These are phyloP conservation scores for Lepiota subincarnata DNA, from an alignment of 768 basidiomycete species.

Conservation along the genomic window DNA sequence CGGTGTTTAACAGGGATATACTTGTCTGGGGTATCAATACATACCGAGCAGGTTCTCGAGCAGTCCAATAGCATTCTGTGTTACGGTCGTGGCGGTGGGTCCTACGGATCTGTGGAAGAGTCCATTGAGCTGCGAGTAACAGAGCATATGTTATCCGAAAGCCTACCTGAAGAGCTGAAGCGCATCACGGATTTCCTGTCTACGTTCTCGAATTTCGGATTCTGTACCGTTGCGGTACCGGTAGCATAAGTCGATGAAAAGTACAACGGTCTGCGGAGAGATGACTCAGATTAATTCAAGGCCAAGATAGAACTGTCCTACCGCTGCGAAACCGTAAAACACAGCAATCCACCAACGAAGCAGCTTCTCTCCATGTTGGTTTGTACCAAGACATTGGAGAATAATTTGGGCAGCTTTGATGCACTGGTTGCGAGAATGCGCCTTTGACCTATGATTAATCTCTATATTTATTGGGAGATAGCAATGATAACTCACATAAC, in stretches of 20 bases:
- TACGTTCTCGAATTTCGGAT: slow-evolving; percentile 15
- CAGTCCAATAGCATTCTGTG: slow-evolving; percentile 20
- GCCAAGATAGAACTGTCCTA: slow-evolving; percentile 3
- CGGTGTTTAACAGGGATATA: not conserved
- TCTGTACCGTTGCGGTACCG: slow-evolving; percentile 13
- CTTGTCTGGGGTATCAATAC: slow-evolving; percentile 14
- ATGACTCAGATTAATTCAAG: not conserved
- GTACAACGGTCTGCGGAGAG: slow-evolving; percentile 18
- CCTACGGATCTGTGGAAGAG: not conserved
- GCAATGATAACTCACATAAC: slow-evolving; percentile 16
- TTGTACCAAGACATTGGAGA: slow-evolving; percentile 18
- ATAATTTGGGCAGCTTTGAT: slow-evolving; percentile 21
- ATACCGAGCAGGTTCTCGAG: slow-evolving; percentile 22
- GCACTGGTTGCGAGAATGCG: slow-evolving; percentile 21
- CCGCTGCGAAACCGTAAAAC: slow-evolving; percentile 23
- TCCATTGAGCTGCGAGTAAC: not conserved
- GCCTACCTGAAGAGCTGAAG: slow-evolving; percentile 21
- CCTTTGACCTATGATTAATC: slow-evolving; percentile 9
- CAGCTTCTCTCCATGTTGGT: slow-evolving; percentile 19
- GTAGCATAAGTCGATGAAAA: slow-evolving; percentile 24
- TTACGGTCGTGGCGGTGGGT: slow-evolving; percentile 11
- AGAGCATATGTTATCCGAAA: slow-evolving; percentile 13
- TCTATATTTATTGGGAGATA: no score
- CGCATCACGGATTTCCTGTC: slow-evolving; percentile 18
- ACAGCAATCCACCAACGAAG: slow-evolving; percentile 23